Percentiles rank a stretch among this genome's conserved stretches.
phyloP scores from a whole-genome alignment of 352 stramenopile species.

The Phytopythium kandeliae region DNA sequence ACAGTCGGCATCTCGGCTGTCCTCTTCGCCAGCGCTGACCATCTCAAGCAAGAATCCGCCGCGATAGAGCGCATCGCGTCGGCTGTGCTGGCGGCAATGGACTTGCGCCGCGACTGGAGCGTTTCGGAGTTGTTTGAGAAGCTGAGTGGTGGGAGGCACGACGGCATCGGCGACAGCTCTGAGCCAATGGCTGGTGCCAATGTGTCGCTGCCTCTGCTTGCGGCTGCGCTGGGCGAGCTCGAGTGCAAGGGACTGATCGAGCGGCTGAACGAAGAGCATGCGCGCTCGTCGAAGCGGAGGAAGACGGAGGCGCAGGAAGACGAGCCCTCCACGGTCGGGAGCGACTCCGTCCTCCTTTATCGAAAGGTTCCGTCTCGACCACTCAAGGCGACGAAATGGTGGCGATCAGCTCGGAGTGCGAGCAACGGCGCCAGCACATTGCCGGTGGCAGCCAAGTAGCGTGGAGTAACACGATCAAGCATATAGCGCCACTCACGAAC shows the following conservation, averaged over 20 bases:
- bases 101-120: slow-evolving; percentile 46
- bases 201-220: slow-evolving; percentile 46
- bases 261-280: slow-evolving; percentile 23
- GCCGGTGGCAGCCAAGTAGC: not conserved
- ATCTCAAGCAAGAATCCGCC: slow-evolving; percentile 2
- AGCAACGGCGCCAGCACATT: not conserved
- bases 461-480: not conserved
- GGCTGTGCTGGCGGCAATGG: slow-evolving; percentile 47
- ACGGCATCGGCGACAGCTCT: not conserved
- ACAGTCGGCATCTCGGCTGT: slow-evolving; percentile 2
- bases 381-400: slow-evolving; percentile 69
- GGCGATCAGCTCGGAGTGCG: slow-evolving; percentile 10
- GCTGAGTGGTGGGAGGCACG: slow-evolving; percentile 20
- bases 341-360: slow-evolving; percentile 28
- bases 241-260: slow-evolving; percentile 45
- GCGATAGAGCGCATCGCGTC: slow-evolving; percentile 39
- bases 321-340: slow-evolving; percentile 9
- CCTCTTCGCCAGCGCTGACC: not conserved
- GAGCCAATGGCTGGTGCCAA: slow-evolving; percentile 2
- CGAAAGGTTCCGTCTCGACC: slow-evolving; percentile 63
- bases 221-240: slow-evolving; percentile 48
- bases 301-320: slow-evolving; percentile 8
- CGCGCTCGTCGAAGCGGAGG: slow-evolving; percentile 17
- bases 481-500: not conserved
- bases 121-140: slow-evolving; percentile 52